These are phyloP conservation scores for Verbascum thapsus DNA, from an alignment of 257 asterid species.

Conservation along the genomic window DNA sequence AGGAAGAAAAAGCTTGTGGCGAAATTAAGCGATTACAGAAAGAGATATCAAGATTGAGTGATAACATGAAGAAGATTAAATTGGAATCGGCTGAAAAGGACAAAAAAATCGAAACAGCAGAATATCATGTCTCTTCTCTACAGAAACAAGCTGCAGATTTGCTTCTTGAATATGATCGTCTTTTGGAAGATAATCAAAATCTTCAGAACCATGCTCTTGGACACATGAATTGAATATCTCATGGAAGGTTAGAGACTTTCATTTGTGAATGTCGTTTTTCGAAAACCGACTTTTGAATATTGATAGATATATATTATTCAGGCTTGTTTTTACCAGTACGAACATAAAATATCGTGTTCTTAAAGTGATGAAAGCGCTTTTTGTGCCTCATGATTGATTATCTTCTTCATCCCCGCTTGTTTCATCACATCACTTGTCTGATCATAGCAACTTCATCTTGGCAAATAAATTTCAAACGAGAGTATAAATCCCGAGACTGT, in stretches of 20 bases:
- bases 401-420: slow-evolving; percentile 57
- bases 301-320: no score
- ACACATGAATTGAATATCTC: slow-evolving; percentile 32
- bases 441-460: slow-evolving; percentile 61
- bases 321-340: no score
- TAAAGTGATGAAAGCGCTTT: slow-evolving; percentile 66
- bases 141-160: slow-evolving; percentile 85
- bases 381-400: slow-evolving; percentile 47
- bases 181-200: slow-evolving; percentile 83
- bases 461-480: slow-evolving; percentile 79
- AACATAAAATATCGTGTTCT: slow-evolving; percentile 39
- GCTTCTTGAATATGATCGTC: slow-evolving; percentile 81
- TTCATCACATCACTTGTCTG: slow-evolving; percentile 68
- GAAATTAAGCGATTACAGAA: slow-evolving; percentile 57
- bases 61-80: slow-evolving; percentile 67
- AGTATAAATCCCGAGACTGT: slow-evolving; percentile 54
- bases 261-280: slow-evolving; percentile 13
- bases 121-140: slow-evolving; percentile 70
- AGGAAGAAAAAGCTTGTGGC: slow-evolving; percentile 57
- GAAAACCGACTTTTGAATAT: slow-evolving; percentile 13
- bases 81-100: slow-evolving; percentile 54
- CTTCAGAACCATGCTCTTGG: slow-evolving; percentile 68
- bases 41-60: slow-evolving; percentile 51
- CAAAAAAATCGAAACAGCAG: slow-evolving; percentile 74
- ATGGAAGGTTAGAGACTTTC: background rate